A percentile compares a stretch with the other conserved stretches of the same genome.
Conservation (phyloP, 768 basidiomycete species). For the Auriscalpium vulgare region DNA sequence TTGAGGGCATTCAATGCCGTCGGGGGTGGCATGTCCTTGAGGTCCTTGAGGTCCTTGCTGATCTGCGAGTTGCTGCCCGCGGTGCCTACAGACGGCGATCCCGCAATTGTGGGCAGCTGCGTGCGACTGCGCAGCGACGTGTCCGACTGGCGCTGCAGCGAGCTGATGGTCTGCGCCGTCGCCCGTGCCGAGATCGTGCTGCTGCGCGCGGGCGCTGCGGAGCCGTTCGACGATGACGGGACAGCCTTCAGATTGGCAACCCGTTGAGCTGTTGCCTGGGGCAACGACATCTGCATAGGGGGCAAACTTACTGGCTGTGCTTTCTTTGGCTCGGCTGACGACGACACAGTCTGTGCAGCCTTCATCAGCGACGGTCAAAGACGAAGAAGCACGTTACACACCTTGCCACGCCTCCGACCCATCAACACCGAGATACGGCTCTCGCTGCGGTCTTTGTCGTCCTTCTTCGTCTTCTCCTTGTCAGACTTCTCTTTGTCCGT, state of each 20-base stretch:
- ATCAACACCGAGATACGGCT: constrained; percentile 84
- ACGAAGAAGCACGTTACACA: constrained; percentile 26
- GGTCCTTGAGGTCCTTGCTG: constrained; percentile 46
- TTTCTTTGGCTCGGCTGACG: constrained; percentile 65
- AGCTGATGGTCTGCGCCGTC: constrained; percentile 79
- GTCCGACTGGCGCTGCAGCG: constrained; percentile 84
- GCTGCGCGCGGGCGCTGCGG: constrained; percentile 36
- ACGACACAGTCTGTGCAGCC: constrained; percentile 65
- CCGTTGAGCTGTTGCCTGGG: constrained; percentile 73
- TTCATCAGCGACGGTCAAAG: neutral
- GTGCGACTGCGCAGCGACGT: constrained; percentile 67
- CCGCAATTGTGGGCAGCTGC: constrained; percentile 85
- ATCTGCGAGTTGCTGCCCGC: constrained; percentile 34
- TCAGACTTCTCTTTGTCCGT: constrained; percentile 44
- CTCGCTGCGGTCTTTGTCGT: constrained; percentile 78
- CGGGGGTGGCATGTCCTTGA: constrained; percentile 48
- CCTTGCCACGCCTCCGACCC: constrained; percentile 88
- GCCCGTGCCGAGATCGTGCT: constrained; percentile 48
- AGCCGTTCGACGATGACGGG: constrained; percentile 36
- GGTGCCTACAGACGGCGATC: constrained; percentile 82
- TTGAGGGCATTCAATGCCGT: constrained; percentile 43
- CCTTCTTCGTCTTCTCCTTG: constrained; percentile 59
- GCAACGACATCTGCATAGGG: constrained; percentile 84
- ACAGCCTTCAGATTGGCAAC: constrained; percentile 72
- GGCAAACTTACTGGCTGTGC: constrained; percentile 65